phyloP scores from a whole-genome alignment of 192 early-diverging fungal species.

The Backusella liffmaniae region DNA sequence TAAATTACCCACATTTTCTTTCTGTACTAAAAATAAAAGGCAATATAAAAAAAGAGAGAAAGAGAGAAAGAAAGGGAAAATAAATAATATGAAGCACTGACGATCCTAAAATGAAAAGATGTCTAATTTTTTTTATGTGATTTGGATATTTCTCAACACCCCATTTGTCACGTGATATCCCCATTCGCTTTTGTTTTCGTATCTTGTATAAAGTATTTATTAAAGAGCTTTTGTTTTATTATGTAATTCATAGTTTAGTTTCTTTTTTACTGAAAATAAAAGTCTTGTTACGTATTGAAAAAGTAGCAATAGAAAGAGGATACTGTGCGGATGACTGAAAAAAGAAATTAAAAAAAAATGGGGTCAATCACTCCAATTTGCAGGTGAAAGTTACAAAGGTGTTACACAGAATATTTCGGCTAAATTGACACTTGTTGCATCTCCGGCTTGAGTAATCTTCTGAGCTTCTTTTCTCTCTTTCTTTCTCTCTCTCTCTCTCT shows the following conservation, averaged over 20 bases:
- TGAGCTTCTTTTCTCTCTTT: background rate
- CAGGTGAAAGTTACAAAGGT: background rate
- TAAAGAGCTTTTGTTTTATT: background rate
- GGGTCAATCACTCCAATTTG: background rate
- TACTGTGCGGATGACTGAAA: background rate
- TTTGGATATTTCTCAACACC: constrained; percentile 8
- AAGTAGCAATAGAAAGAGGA: background rate
- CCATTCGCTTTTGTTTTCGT: background rate
- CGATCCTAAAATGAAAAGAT: constrained; percentile 1
- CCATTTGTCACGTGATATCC: constrained; percentile 16
- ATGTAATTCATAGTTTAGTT: background rate
- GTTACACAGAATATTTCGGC: background rate
- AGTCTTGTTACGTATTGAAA: background rate
- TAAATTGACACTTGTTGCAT: background rate
- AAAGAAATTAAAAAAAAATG: constrained; percentile 5
- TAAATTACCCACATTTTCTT: background rate
- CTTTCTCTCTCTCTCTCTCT: background rate
- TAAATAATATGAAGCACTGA: background rate
- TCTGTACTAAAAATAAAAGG: background rate
- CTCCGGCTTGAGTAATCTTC: background rate
- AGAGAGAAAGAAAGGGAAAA: background rate
- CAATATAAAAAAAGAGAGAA: background rate
- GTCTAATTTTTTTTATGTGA: constrained; percentile 9
- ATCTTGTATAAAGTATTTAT: background rate
- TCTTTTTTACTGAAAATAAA: background rate